phyloP scores from a whole-genome alignment of 2,329 filamentous ascomycete genomes.

The Colletotrichum salicis region DNA sequence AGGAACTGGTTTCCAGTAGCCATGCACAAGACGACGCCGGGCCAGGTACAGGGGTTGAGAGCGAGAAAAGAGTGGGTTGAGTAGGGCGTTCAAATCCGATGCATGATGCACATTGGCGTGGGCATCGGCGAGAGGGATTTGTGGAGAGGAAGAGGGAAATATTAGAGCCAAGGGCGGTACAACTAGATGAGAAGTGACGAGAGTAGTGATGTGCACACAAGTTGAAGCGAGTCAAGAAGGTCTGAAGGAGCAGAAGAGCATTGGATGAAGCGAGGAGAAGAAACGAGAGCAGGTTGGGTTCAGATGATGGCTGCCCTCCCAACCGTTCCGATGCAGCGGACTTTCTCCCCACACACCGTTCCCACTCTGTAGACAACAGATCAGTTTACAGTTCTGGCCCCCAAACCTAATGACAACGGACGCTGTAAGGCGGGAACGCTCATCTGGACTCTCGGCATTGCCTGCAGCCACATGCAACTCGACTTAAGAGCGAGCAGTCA shows the following conservation, averaged over 20 bases:
- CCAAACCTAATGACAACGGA: neutral
- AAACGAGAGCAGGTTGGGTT: neutral
- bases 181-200: neutral
- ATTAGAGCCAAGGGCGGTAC: neutral
- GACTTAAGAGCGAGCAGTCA: neutral
- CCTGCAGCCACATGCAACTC: neutral
- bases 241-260: neutral
- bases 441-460: neutral
- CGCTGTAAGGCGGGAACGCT: neutral
- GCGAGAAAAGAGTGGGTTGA: neutral
- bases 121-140: neutral
- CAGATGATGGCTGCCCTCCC: neutral
- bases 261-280: neutral
- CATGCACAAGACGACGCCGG: neutral
- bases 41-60: neutral
- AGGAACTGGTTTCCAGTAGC: slow-evolving; percentile 16
- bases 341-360: neutral
- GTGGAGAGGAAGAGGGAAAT: neutral
- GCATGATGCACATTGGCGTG: neutral
- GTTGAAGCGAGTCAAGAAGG: neutral
- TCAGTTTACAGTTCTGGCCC: neutral
- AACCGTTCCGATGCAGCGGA: neutral
- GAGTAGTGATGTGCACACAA: neutral
- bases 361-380: neutral
- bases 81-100: neutral